Conservation (phyloP, 495 filamentous ascomycete genomes). For the Clavariopsis aquatica region DNA sequence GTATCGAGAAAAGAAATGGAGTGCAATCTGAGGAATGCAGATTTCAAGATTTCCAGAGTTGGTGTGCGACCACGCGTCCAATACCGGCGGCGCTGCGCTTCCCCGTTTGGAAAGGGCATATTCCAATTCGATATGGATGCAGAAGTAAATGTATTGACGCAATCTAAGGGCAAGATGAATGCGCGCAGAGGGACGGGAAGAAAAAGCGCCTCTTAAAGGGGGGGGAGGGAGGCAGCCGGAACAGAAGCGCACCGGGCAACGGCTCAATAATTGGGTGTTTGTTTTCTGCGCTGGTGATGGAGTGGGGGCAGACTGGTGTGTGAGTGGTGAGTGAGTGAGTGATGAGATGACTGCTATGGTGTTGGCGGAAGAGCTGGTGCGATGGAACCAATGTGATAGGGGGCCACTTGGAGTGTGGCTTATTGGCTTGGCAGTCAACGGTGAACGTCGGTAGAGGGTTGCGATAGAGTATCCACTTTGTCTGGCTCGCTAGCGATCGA, state of each 20-base stretch:
- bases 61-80: not conserved
- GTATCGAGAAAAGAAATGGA: not conserved
- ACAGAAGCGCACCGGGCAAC: too few relatives aligned
- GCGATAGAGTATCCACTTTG: too few relatives aligned
- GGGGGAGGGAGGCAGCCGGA: not conserved
- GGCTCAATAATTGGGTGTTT: too few relatives aligned
- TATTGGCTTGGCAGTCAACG: constrained; percentile 24
- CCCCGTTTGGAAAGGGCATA: not conserved
- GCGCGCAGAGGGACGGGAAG: too few relatives aligned
- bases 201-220: too few relatives aligned
- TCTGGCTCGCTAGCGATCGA: too few relatives aligned
- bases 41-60: not conserved
- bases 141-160: not conserved
- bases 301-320: not conserved
- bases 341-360: not conserved
- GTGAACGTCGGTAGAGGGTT: not conserved
- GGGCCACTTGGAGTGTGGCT: constrained; percentile 5
- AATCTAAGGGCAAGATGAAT: not conserved
- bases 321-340: not conserved
- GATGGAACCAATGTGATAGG: constrained; percentile 3
- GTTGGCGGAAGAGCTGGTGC: not conserved
- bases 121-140: not conserved
- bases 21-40: not conserved
- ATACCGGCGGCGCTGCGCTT: not conserved
- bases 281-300: not conserved